Evolutionary conservation across 306 rosid species (phyloP).

Genomic region (Acacia acuminata): DNA sequence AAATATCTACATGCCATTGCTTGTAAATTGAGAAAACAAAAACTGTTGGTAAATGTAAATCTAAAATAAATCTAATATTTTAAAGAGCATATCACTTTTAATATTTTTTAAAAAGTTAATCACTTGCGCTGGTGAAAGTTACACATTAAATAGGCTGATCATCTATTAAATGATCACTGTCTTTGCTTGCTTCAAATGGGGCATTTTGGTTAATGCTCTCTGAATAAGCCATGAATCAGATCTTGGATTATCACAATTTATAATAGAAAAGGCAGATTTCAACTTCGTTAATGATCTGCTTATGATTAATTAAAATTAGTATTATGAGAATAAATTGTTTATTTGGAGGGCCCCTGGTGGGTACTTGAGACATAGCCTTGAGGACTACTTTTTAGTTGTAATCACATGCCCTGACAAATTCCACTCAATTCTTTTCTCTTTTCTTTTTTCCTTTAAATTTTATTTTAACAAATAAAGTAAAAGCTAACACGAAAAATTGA

Average conservation of each 20-base stretch:
- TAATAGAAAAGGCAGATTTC: conserved; percentile 19
- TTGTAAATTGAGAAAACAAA: not conserved
- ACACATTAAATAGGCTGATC: not conserved
- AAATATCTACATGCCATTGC: not conserved
- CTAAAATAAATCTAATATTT: not conserved
- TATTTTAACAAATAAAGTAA: conserved; percentile 12
- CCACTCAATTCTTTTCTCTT: conserved; percentile 9
- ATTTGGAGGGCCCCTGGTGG: conserved; percentile 17
- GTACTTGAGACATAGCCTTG: conserved; percentile 14
- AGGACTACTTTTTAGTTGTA: conserved; percentile 36
- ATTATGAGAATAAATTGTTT: conserved; percentile 2
- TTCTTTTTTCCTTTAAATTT: not conserved
- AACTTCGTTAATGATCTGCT: conserved; percentile 38
- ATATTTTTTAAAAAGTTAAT: not conserved
- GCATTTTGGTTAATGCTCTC: conserved; percentile 31
- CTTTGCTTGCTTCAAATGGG: conserved; percentile 38
- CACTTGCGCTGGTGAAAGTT: not conserved
- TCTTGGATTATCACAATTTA: conserved; percentile 3
- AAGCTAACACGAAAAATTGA: not conserved
- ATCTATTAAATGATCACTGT: not conserved
- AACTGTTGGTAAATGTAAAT: not conserved
- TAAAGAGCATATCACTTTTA: not conserved
- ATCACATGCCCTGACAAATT: conserved; percentile 42
- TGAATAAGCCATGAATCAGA: conserved; percentile 34
- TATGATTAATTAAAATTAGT: conserved; percentile 41